Percentiles rank a stretch among this genome's conserved stretches.
Conservation (phyloP, 768 basidiomycete genomes). For the Clitopilus hobsonii region DNA sequence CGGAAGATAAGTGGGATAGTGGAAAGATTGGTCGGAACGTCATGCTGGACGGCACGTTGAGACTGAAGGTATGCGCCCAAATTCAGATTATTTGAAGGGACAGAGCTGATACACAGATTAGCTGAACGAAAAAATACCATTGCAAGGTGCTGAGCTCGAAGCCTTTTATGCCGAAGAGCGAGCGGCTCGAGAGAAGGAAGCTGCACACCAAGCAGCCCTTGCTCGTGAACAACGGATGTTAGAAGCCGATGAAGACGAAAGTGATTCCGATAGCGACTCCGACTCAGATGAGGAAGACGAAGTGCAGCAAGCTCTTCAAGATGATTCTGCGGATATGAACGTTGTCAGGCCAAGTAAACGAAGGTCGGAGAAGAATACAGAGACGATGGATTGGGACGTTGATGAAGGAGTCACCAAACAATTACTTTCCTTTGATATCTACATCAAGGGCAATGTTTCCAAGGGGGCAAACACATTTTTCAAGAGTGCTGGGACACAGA, state of each 20-base stretch:
- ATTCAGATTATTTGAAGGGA: no score
- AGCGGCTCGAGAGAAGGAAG: conserved; percentile 74
- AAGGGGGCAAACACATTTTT: conserved; percentile 77
- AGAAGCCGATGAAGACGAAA: conserved; percentile 91
- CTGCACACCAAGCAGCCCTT: conserved; percentile 78
- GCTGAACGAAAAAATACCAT: conserved; percentile 87
- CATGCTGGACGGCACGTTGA: conserved; percentile 71
- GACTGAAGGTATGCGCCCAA: conserved; percentile 62
- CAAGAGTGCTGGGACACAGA: conserved; percentile 66
- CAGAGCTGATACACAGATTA: conserved; percentile 22
- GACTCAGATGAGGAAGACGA: conserved; percentile 64
- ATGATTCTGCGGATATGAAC: conserved; percentile 40
- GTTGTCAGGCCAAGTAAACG: conserved; percentile 30
- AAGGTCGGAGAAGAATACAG: conserved; percentile 43
- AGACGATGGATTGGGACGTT: conserved; percentile 68
- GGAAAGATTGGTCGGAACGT: conserved; percentile 86
- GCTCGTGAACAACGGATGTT: conserved; percentile 83
- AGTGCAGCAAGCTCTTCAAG: conserved; percentile 51
- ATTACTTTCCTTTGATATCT: conserved; percentile 90
- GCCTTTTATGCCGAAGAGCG: conserved; percentile 73
- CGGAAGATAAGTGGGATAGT: conserved; percentile 81
- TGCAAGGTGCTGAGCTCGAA: conserved; percentile 87
- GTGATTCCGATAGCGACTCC: conserved; percentile 67
- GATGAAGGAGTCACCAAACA: conserved; percentile 75
- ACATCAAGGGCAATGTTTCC: conserved; percentile 92